These are phyloP conservation scores for Cladosporium sphaerospermum DNA, from an alignment of 2,329 filamentous ascomycete genomes.

Conservation along the genomic window DNA sequence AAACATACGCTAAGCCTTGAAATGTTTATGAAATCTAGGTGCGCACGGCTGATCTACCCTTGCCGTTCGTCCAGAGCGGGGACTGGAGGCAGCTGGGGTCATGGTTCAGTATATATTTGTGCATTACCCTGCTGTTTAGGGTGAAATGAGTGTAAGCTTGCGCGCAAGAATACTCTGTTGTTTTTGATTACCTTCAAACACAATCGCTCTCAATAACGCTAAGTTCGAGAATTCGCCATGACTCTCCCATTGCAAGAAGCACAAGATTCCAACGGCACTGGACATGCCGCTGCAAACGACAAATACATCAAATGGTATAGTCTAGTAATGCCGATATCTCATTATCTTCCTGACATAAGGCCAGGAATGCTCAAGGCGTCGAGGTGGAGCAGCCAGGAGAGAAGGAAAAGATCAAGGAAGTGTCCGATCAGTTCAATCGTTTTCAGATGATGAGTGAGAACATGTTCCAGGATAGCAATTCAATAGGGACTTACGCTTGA, in stretches of 20 bases:
- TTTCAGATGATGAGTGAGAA: slow-evolving; percentile 33
- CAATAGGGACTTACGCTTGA: background rate
- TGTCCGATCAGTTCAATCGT: slow-evolving; percentile 33
- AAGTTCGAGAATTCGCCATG: background rate
- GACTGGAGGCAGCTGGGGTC: background rate
- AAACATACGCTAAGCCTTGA: too few species aligned
- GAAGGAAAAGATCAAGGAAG: slow-evolving; percentile 32
- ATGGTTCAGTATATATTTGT: background rate
- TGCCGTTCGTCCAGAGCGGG: slow-evolving; percentile 11
- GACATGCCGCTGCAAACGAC: slow-evolving; percentile 12
- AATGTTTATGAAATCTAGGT: too few species aligned
- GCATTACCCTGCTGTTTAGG: background rate
- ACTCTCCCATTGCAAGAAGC: slow-evolving; percentile 7
- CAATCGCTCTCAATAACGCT: background rate
- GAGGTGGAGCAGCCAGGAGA: slow-evolving; percentile 28
- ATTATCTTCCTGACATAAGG: background rate
- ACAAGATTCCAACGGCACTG: slow-evolving; percentile 16
- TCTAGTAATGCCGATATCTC: background rate
- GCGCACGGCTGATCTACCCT: background rate
- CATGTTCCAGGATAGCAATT: background rate
- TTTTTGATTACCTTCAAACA: background rate
- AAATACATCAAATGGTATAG: slow-evolving; percentile 21
- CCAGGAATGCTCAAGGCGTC: slow-evolving; percentile 30
- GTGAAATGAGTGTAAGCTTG: background rate
- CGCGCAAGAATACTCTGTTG: background rate